Conservation (phyloP, 129 eudicot species). For the Ambrosia artemisiifolia region DNA sequence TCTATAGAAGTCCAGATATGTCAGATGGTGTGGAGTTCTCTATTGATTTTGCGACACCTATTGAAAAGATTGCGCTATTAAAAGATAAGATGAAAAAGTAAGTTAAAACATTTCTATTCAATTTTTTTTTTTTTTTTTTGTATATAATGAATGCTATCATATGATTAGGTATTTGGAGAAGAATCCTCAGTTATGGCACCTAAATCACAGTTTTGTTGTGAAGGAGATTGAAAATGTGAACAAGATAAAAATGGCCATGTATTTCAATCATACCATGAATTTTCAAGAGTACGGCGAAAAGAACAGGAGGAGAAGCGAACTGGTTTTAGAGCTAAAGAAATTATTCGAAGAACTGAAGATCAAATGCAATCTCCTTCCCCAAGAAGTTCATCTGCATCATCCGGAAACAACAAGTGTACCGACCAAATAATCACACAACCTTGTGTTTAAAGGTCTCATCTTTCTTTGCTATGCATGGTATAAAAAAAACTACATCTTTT, state of each 20-base stretch:
- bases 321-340: conserved; percentile 70
- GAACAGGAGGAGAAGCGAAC: conserved; percentile 57
- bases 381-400: conserved; percentile 55
- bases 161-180: conserved; percentile 69
- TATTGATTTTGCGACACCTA: conserved; percentile 72
- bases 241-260: conserved; percentile 76
- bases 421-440: conserved; percentile 28
- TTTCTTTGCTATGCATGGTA: background rate
- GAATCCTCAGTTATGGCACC: conserved; percentile 70
- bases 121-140: too few relatives aligned
- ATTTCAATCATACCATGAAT: conserved; percentile 82
- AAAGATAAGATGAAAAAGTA: conserved; percentile 68
- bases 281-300: conserved; percentile 69
- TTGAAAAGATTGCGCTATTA: conserved; percentile 62
- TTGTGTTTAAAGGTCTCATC: conserved; percentile 14
- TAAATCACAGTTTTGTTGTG: conserved; percentile 73
- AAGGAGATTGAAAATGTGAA: conserved; percentile 83
- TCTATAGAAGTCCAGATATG: conserved; percentile 91
- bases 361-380: conserved; percentile 80
- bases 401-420: conserved; percentile 18
- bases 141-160: background rate
- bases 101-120: conserved; percentile 39
- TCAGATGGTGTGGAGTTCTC: conserved; percentile 67
- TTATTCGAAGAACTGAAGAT: conserved; percentile 76
- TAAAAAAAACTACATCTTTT: too few relatives aligned